Evolutionary conservation across 257 asterid species (phyloP).

Genomic region (Petunia axillaris): DNA sequence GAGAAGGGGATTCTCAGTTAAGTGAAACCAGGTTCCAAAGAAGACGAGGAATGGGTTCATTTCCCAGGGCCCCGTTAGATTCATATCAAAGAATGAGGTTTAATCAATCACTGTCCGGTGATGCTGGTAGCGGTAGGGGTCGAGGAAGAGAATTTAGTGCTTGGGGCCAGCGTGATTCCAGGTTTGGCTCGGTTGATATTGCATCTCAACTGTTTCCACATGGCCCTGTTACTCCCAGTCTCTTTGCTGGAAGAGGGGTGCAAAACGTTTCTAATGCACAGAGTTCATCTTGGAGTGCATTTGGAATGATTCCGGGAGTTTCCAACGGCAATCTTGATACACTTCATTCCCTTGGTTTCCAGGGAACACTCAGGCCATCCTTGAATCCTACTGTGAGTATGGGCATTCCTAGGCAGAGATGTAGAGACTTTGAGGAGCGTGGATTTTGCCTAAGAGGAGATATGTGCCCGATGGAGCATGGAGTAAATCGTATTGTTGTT

Average conservation of each 20-base stretch:
- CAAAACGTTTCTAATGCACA: constrained; percentile 59
- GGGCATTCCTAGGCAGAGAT: constrained; percentile 76
- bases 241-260: constrained; percentile 77
- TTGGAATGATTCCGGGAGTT: constrained; percentile 79
- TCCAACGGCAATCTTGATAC: constrained; percentile 80
- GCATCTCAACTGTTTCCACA: constrained; percentile 71
- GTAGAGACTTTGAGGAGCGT: constrained; percentile 99
- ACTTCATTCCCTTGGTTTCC: constrained; percentile 71
- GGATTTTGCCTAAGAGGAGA: constrained; percentile 99
- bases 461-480: constrained; percentile 99
- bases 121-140: constrained; percentile 61
- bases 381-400: constrained; percentile 60
- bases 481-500: constrained; percentile 91
- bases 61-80: constrained; percentile 60
- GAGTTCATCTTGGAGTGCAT: constrained; percentile 71
- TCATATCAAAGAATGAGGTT: constrained; percentile 59
- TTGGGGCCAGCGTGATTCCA: constrained; percentile 72
- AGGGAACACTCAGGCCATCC: constrained; percentile 66
- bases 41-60: constrained; percentile 57
- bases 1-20: constrained; percentile 69
- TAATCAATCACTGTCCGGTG: constrained; percentile 57
- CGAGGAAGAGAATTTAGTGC: constrained; percentile 70
- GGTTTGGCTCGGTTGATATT: constrained; percentile 72
- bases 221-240: constrained; percentile 61
- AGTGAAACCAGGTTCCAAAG: constrained; percentile 61